phyloP scores from a whole-genome alignment of 2,329 filamentous ascomycete genomes.

The Verticillium zaregamsianum region DNA sequence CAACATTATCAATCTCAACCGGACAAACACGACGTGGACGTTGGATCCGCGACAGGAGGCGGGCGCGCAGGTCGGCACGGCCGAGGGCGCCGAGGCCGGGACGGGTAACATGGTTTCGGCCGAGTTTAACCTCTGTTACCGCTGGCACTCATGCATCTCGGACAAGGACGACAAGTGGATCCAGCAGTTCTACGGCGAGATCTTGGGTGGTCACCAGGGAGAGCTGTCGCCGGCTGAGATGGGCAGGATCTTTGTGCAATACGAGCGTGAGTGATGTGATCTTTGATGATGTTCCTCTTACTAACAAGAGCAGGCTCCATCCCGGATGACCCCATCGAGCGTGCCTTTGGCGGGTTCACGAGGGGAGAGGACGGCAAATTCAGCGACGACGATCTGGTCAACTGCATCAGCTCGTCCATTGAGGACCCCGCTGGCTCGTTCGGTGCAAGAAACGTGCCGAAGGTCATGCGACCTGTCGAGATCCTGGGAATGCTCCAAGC shows the following conservation, averaged over 20 bases:
- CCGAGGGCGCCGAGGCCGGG: constrained; percentile 60
- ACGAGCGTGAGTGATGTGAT: constrained; percentile 36
- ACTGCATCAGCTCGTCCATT: constrained; percentile 63
- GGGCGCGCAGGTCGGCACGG: constrained; percentile 48
- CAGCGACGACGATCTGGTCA: constrained; percentile 70
- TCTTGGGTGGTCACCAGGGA: constrained; percentile 54
- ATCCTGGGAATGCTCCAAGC: constrained; percentile 77
- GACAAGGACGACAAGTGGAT: constrained; percentile 79
- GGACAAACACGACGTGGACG: constrained; percentile 61
- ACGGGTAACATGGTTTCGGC: constrained; percentile 80
- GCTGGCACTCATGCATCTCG: constrained; percentile 79
- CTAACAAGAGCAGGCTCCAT: constrained; percentile 32
- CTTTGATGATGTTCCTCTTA: neutral
- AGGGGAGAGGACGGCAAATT: constrained; percentile 66
- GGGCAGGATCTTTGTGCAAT: constrained; percentile 56
- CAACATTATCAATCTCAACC: constrained; percentile 70
- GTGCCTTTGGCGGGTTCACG: constrained; percentile 63
- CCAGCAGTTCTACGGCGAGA: constrained; percentile 58
- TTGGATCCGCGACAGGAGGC: constrained; percentile 72
- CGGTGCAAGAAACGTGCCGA: constrained; percentile 69
- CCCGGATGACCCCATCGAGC: constrained; percentile 62
- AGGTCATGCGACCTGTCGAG: constrained; percentile 69
- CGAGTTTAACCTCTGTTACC: constrained; percentile 85
- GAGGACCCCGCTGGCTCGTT: constrained; percentile 76
- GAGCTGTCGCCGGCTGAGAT: constrained; percentile 58